Evolutionary conservation across 345 rosid species (phyloP).

Genomic region (Eucalyptus victrix): DNA sequence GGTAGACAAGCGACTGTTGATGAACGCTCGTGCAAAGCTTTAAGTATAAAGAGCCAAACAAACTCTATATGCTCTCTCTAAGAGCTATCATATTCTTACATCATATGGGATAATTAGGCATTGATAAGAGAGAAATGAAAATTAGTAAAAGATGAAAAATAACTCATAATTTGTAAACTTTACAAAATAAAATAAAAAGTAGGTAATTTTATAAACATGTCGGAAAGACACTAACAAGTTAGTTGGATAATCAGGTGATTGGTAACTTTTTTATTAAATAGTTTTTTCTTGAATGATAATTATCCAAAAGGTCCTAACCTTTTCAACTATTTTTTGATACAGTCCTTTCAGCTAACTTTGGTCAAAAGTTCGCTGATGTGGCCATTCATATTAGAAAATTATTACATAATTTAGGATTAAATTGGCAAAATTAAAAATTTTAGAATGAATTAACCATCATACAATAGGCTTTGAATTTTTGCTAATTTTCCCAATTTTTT

Average conservation of each 20-base stretch:
- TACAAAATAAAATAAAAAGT: too few relatives aligned
- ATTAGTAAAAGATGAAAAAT: neutral
- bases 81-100: neutral
- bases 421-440: neutral
- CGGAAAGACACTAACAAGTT: neutral
- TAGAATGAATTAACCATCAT: neutral
- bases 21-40: neutral
- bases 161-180: neutral
- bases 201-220: too few relatives aligned
- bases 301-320: neutral
- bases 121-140: neutral
- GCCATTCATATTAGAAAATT: neutral
- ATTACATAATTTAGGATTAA: neutral
- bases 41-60: neutral
- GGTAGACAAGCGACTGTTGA: neutral
- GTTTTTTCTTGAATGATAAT: neutral
- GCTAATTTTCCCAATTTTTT: too few relatives aligned
- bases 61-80: neutral
- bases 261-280: neutral
- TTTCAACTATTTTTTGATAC: neutral
- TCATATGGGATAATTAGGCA: neutral
- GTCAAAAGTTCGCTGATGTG: too few relatives aligned
- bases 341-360: neutral
- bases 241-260: neutral
- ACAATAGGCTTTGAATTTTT: neutral